These are phyloP conservation scores for Hypseocharis bilobata DNA, from an alignment of 441 rosid genomes.

Conservation along the genomic window DNA sequence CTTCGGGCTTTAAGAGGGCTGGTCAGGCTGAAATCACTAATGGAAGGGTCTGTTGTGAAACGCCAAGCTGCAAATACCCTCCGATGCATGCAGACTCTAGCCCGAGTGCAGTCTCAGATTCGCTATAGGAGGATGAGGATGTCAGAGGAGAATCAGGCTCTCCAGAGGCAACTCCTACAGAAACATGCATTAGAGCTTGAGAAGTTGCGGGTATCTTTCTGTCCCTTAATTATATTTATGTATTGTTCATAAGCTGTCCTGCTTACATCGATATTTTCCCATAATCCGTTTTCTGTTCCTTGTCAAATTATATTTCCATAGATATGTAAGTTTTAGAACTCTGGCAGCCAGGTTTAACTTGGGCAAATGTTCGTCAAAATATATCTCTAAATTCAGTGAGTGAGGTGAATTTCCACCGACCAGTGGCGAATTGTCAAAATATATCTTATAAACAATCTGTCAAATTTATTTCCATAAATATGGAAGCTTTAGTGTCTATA, in stretches of 20 bases:
- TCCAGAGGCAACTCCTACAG: slow-evolving; percentile 70
- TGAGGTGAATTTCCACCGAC: too few species aligned
- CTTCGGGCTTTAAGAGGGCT: slow-evolving; percentile 54
- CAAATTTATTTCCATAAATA: too few species aligned
- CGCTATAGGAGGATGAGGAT: slow-evolving; percentile 57
- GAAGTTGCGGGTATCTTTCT: slow-evolving; percentile 40
- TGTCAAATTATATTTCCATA: too few species aligned
- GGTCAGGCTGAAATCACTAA: slow-evolving; percentile 56
- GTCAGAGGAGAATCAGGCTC: slow-evolving; percentile 83
- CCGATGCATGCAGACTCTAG: slow-evolving; percentile 67
- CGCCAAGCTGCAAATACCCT: slow-evolving; percentile 72
- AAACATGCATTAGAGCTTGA: slow-evolving; percentile 74
- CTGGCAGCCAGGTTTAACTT: too few species aligned
- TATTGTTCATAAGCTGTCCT: not conserved
- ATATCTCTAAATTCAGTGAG: too few species aligned
- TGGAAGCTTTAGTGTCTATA: too few species aligned
- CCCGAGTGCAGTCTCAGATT: slow-evolving; percentile 75
- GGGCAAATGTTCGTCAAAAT: too few species aligned
- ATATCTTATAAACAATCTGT: too few species aligned
- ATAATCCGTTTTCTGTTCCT: too few species aligned
- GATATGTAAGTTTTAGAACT: too few species aligned
- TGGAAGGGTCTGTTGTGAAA: slow-evolving; percentile 71
- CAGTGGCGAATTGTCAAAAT: too few species aligned
- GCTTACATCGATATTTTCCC: too few species aligned
- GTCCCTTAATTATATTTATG: slow-evolving; percentile 1